Evolutionary conservation across 495 filamentous ascomycete species (phyloP), one percentile per base, ranked within the genome.

Genomic region (Aspergillus kassunensis): DNA sequence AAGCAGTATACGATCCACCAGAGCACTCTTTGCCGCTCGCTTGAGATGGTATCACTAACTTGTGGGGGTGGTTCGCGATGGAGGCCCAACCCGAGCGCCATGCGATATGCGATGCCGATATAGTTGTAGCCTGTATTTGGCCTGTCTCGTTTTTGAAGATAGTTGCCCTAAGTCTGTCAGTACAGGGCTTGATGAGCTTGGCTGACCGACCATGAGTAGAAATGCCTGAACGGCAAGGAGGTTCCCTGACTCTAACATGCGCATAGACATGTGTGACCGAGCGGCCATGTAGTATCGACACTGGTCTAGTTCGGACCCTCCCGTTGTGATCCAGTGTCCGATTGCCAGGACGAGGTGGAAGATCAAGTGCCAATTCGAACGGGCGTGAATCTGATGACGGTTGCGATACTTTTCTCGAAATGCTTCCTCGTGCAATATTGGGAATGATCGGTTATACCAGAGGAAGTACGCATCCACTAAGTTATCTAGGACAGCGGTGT

Each of bases 81-180:
- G 10, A 78, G 62, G 0, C 74, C 74, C 15, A 78, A 51, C 0
- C 74, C 72, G 6, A 78, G 63, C 1, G 70, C 73, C 68, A 76
- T 74, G 7, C 70, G 54, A 29, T 69, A 62, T 10, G 72, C 73
- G 18, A 73, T 57, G 6, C 74, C 73, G 16, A 60, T 55, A 16
- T 52, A 63, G 43, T 63, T 63, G 40, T 63, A 63, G 2, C 61
- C 57, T 0, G 61, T 63, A 27, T 63, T 63, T 16, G 61, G 55
- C 2, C 57, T 44, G 44, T 63, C 55, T 10, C 54, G 53, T 20
- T 56, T 60, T n/a, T 63, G 61, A 3, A 63, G 55, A 20, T 60
- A 58, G 23, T 63, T 60, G 0, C 61, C 56, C 55, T 57, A 27
- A 36, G 8, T 2, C 13, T 23, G 9, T 44, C 27, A 36, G 49